phyloP scores from a whole-genome alignment of 345 rosid genomes.

The Syzygium grande region DNA sequence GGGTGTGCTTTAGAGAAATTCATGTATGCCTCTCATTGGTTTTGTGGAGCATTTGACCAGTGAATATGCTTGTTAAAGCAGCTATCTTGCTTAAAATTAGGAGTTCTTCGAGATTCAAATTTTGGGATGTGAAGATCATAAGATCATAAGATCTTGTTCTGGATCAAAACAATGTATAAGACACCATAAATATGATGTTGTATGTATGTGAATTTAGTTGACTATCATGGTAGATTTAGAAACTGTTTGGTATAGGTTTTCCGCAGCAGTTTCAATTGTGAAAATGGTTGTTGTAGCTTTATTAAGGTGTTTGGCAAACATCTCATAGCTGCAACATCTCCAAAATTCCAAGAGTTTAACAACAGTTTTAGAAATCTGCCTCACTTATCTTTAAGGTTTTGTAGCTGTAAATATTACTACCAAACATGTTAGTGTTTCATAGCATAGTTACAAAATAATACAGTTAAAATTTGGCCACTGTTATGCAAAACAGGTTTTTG shows the following conservation, averaged over 20 bases:
- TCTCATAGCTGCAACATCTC: not conserved
- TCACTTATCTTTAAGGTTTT: not conserved
- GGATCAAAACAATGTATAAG: not conserved
- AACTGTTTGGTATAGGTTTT: not conserved
- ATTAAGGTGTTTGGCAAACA: not conserved
- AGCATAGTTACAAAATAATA: not conserved
- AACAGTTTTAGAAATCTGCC: not conserved
- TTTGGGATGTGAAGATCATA: not conserved
- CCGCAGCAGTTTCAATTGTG: not conserved
- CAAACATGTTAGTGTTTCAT: not conserved
- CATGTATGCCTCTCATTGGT: not conserved
- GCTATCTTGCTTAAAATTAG: not conserved
- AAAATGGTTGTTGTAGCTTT: not conserved
- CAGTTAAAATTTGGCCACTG: not conserved
- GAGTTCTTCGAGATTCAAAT: not conserved
- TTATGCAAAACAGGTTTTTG: not conserved
- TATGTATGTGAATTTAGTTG: not conserved
- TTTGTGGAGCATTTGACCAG: not conserved
- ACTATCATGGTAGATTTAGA: not conserved
- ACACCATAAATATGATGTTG: not conserved
- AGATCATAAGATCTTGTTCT: not conserved
- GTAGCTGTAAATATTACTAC: not conserved
- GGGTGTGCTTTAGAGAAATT: not conserved
- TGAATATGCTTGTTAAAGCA: not conserved
- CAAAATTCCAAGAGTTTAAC: not conserved